A percentile compares a stretch with the other conserved stretches of the same genome.
Evolutionary conservation across 139 green algal genomes (phyloP).

Genomic region (Haematococcus lacustris): DNA sequence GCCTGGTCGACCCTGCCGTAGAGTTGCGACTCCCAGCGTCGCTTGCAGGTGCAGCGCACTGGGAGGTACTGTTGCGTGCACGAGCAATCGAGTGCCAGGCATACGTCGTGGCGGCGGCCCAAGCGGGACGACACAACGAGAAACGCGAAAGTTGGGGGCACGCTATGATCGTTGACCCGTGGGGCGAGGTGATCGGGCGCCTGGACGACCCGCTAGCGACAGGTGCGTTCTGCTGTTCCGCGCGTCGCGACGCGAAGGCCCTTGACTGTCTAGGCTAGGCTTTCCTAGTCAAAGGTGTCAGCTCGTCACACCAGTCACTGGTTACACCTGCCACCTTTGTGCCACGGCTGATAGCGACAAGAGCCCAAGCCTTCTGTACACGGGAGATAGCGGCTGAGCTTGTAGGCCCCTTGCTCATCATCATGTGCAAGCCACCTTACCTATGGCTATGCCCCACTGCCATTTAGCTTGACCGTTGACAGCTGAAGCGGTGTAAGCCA

Average conservation of each 20-base stretch:
- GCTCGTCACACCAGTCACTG: not conserved
- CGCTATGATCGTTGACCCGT: slow-evolving; percentile 86
- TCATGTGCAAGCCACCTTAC: not conserved
- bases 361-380: not conserved
- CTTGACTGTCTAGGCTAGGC: not conserved
- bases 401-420: not conserved
- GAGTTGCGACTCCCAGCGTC: not conserved
- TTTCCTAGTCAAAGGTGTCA: not conserved
- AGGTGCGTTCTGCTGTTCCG: slow-evolving; percentile 6
- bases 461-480: too few species aligned
- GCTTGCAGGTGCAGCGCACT: slow-evolving; percentile 76
- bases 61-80: slow-evolving; percentile 90
- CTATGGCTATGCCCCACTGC: not conserved
- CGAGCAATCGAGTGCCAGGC: slow-evolving; percentile 89
- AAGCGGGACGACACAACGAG: slow-evolving; percentile 84
- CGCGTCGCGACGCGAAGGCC: too few species aligned
- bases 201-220: slow-evolving; percentile 64
- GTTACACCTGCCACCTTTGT: not conserved
- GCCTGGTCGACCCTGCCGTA: not conserved
- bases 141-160: slow-evolving; percentile 87
- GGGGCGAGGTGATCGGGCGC: slow-evolving; percentile 49
- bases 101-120: slow-evolving; percentile 14
- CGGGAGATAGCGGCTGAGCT: not conserved
- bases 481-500: too few species aligned
- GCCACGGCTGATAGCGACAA: not conserved